Conservation (phyloP, 2,329 filamentous ascomycete genomes). For the Neurospora sp. region DNA sequence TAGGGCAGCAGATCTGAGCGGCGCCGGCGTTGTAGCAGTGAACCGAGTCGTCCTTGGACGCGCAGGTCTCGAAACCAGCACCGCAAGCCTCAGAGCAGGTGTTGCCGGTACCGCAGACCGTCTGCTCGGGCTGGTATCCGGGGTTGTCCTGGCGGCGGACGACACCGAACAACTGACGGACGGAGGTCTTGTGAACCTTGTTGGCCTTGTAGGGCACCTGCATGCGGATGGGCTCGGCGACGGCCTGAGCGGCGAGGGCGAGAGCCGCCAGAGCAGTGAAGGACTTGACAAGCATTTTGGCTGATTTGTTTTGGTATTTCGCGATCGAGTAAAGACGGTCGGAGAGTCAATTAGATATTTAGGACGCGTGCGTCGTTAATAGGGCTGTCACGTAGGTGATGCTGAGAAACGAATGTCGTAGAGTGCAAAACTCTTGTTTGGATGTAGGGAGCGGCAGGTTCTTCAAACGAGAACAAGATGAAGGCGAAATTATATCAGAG, state of each 20-base stretch:
- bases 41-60: constrained; percentile 36
- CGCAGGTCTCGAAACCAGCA: constrained; percentile 37
- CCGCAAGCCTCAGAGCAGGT: constrained; percentile 50
- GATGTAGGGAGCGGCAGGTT: background rate
- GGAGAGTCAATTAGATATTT: background rate
- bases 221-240: constrained; percentile 20
- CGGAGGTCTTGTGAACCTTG: constrained; percentile 25
- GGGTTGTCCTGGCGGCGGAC: constrained; percentile 29
- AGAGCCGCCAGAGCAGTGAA: constrained; percentile 35
- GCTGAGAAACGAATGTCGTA: background rate
- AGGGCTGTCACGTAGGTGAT: background rate
- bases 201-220: constrained; percentile 24
- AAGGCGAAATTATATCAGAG: background rate
- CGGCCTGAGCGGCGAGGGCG: constrained; percentile 22
- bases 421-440: background rate
- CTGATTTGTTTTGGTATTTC: constrained; percentile 17
- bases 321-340: background rate
- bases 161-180: constrained; percentile 30
- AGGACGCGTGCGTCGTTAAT: background rate
- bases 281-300: constrained; percentile 34
- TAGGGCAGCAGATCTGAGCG: constrained; percentile 48
- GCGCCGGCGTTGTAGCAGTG: constrained; percentile 49
- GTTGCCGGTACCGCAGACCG: constrained; percentile 36
- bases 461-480: background rate
- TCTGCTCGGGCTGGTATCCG: constrained; percentile 40